Evolutionary conservation across 805 yeast genomes (phyloP), one percentile per base, ranked within the genome.

Genomic region (Komagataella ulmi): DNA sequence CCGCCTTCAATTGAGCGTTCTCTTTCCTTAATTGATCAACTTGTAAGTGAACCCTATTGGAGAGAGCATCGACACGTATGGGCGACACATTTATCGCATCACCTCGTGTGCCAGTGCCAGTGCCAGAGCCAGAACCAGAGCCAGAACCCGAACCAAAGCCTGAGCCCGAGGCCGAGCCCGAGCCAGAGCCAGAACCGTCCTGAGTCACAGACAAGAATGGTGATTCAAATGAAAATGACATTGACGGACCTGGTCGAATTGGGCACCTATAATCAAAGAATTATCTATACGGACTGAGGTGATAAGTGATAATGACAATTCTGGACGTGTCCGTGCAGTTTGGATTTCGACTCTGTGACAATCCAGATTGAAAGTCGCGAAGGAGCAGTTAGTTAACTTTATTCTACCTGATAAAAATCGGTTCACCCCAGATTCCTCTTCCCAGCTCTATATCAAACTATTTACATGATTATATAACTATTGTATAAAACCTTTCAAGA

Each of bases 401-500:
- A 14, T 30, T 30, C n/a, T 30, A 6, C 40, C 40, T 30, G 14
- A 30, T n/a, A 30, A 30, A 30, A 30, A 30, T 30, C 14, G n/a
- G 14, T 30, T 30, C 40, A 30, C 40, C 40, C 14, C 12, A 30
- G 3, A 30, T 30, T 14, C 14, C 14, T 30, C 40, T 10, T 8
- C 40, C 40, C 40, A 30, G 40, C 40, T 30, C 40, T 30, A 30
- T 30, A 30, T 12, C 40, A 7, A 30, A 10, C 40, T 30, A 30
- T 30, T 30, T 30, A 30, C 40, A 30, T 30, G 40, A 30, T 10
- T 30, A 30, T 30, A 30, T 30, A 30, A 30, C 40, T 30, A 30
- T 30, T 30, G 40, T 3, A 10, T n/a, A 30, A 8, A 30, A 24
- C 50, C 45, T 12, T 21, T 45, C 57, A 57, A 2, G 82, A 76